These are phyloP conservation scores for Clausena lansium DNA, from an alignment of 345 rosid species.

Conservation along the genomic window DNA sequence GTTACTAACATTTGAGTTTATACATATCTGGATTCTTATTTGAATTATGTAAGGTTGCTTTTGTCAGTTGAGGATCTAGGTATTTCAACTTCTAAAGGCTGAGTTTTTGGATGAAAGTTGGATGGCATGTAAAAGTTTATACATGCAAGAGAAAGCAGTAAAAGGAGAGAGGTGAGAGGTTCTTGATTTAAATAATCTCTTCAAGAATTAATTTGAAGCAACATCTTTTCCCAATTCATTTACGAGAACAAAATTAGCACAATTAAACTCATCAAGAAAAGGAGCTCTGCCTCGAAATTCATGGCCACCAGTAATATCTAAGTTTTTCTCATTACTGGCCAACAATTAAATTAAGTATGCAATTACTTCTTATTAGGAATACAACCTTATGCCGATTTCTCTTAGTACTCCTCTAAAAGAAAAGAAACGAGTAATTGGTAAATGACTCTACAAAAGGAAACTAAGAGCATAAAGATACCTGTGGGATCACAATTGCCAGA, in stretches of 20 bases:
- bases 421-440: not conserved
- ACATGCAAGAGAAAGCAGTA: not conserved
- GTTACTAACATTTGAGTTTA: not conserved
- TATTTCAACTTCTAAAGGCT: not conserved
- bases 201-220: not conserved
- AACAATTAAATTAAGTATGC: not conserved
- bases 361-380: not conserved
- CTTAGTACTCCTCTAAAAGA: not conserved
- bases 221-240: not conserved
- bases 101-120: not conserved
- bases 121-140: not conserved
- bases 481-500: constrained; percentile 93
- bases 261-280: not conserved
- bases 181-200: not conserved
- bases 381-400: not conserved
- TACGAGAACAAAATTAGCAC: not conserved
- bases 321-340: not conserved
- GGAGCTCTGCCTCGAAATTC: not conserved
- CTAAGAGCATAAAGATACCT: constrained; percentile 43
- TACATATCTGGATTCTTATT: not conserved
- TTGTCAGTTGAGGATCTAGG: not conserved
- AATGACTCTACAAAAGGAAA: not conserved
- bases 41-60: not conserved
- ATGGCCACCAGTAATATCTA: not conserved
- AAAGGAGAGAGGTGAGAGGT: not conserved